phyloP scores from a whole-genome alignment of 2,329 filamentous ascomycete species.

The Drechslera avenae region DNA sequence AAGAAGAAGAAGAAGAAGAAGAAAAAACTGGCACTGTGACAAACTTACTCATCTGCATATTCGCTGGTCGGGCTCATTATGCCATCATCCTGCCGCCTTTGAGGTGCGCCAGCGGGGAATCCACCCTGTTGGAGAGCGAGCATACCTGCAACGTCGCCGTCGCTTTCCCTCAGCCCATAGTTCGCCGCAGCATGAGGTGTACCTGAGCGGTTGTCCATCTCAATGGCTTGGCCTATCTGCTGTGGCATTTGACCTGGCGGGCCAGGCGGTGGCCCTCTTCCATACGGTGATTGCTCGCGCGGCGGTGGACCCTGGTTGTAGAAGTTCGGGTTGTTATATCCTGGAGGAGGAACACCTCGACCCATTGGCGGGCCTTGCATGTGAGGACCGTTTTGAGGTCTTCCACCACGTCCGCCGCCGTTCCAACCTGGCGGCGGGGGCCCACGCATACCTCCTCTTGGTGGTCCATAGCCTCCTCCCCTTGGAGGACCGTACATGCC shows the following conservation, averaged over 20 bases:
- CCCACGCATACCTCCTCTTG: constrained; percentile 47
- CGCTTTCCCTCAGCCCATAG: constrained; percentile 62
- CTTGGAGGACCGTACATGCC: constrained; percentile 33
- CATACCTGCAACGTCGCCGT: constrained; percentile 75
- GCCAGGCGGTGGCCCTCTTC: constrained; percentile 62
- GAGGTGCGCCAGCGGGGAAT: constrained; percentile 35
- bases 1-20: too few species aligned
- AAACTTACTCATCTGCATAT: constrained; percentile 75
- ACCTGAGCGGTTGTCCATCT: constrained; percentile 71
- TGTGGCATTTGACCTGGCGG: constrained; percentile 38
- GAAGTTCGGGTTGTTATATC: constrained; percentile 47
- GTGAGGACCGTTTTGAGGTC: constrained; percentile 37
- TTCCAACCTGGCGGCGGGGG: constrained; percentile 52
- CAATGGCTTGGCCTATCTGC: constrained; percentile 68
- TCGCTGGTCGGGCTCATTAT: constrained; percentile 65
- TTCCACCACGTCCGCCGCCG: constrained; percentile 43
- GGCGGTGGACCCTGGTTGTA: constrained; percentile 48
- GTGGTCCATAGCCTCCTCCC: constrained; percentile 45
- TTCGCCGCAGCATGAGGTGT: constrained; percentile 30
- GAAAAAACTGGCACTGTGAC: too few species aligned
- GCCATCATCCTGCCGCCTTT: constrained; percentile 32
- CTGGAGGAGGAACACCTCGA: constrained; percentile 51
- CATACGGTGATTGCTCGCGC: constrained; percentile 47
- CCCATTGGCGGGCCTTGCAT: constrained; percentile 49
- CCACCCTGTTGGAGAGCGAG: constrained; percentile 67